A percentile compares a stretch with the other conserved stretches of the same genome.
phyloP scores from a whole-genome alignment of 306 rosid species.

The Albizia julibrissin region DNA sequence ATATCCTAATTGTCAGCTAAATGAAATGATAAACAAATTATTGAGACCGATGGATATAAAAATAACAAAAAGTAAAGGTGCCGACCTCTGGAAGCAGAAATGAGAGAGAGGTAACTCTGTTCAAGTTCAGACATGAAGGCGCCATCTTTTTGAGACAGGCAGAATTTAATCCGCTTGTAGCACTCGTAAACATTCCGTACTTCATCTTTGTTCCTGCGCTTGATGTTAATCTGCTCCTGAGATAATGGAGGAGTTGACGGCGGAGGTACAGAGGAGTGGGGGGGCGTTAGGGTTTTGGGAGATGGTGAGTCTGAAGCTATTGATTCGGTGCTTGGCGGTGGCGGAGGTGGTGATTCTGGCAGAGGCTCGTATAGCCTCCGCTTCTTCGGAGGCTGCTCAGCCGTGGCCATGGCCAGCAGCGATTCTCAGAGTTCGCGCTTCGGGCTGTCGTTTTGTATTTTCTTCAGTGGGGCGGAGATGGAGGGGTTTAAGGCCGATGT shows the following conservation, averaged over 20 bases:
- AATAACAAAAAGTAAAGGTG: neutral
- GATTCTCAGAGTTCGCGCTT: neutral
- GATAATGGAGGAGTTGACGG: slow-evolving; percentile 53
- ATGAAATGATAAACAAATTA: neutral
- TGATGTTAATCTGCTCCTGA: slow-evolving; percentile 43
- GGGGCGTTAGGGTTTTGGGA: slow-evolving; percentile 41
- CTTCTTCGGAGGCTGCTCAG: slow-evolving; percentile 71
- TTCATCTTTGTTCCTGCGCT: slow-evolving; percentile 46
- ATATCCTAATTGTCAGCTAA: slow-evolving; percentile 11
- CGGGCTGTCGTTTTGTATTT: neutral
- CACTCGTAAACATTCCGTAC: slow-evolving; percentile 40
- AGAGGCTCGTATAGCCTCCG: slow-evolving; percentile 53
- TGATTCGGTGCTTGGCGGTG: slow-evolving; percentile 4
- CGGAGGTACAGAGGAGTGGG: slow-evolving; percentile 28
- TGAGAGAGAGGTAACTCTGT: slow-evolving; percentile 47
- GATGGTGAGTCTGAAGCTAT: slow-evolving; percentile 26
- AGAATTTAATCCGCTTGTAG: slow-evolving; percentile 38
- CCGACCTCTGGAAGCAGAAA: slow-evolving; percentile 49
- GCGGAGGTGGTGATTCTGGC: slow-evolving; percentile 32
- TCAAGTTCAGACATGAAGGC: slow-evolving; percentile 41
- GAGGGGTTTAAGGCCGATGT: neutral
- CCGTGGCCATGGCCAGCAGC: slow-evolving; percentile 54
- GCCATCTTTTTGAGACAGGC: slow-evolving; percentile 29
- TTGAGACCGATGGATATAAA: slow-evolving; percentile 9
- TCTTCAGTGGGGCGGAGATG: neutral